Percentiles rank a stretch among this genome's conserved stretches.
These are phyloP conservation scores for Cercospora zeae-maydis DNA, from an alignment of 2,329 filamentous ascomycete species.

Conservation along the genomic window DNA sequence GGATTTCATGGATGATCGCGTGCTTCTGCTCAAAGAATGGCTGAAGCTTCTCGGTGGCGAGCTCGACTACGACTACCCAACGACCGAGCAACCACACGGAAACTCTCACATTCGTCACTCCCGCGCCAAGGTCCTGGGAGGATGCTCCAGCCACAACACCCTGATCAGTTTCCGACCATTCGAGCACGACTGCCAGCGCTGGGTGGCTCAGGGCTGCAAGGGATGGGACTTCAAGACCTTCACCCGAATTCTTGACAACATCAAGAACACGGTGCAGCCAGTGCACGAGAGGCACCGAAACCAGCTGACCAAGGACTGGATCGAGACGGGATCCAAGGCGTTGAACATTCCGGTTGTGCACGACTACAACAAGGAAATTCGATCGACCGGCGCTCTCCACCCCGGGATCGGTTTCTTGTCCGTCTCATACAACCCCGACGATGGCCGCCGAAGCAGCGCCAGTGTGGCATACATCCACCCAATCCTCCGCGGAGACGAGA, in stretches of 20 bases:
- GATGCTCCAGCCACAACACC: constrained; percentile 91
- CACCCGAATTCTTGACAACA: constrained; percentile 74
- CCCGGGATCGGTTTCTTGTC: constrained; percentile 86
- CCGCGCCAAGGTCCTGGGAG: constrained; percentile 84
- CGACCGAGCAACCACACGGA: constrained; percentile 83
- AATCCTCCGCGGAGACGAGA: constrained; percentile 77
- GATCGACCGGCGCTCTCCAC: constrained; percentile 65
- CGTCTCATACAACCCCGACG: constrained; percentile 85
- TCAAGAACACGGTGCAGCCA: constrained; percentile 86
- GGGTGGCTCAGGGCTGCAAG: constrained; percentile 75
- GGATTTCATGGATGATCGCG: constrained; percentile 83
- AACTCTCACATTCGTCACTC: constrained; percentile 92
- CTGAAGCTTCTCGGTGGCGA: constrained; percentile 78
- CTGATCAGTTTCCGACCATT: constrained; percentile 90
- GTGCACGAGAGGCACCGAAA: constrained; percentile 82
- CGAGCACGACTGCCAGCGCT: constrained; percentile 79
- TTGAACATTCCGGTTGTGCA: constrained; percentile 75
- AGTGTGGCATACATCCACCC: constrained; percentile 92
- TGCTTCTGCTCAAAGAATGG: constrained; percentile 85
- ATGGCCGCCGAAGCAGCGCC: constrained; percentile 77
- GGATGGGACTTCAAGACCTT: constrained; percentile 87
- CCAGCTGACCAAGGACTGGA: constrained; percentile 88
- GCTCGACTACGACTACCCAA: constrained; percentile 87
- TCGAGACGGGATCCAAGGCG: constrained; percentile 72
- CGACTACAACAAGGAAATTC: constrained; percentile 85